These are phyloP conservation scores for Flaveria sonorensis DNA, from an alignment of 129 eudicot genomes.

Conservation along the genomic window DNA sequence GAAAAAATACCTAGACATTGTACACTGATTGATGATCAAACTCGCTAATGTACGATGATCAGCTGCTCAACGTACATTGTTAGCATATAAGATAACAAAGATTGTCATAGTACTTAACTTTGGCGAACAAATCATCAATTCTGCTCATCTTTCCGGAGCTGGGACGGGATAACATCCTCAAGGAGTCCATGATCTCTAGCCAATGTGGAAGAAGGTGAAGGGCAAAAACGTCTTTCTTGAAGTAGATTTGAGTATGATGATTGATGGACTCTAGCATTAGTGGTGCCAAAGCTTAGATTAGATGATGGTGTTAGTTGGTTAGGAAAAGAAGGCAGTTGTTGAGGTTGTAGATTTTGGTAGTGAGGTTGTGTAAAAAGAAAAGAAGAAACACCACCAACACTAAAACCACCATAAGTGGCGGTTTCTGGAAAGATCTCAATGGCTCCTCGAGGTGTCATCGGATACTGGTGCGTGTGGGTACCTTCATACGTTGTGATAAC, in stretches of 20 bases:
- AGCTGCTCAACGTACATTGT: conserved; percentile 35
- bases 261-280: conserved; percentile 24
- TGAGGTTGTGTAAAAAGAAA: conserved; percentile 43
- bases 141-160: conserved; percentile 53
- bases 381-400: conserved; percentile 41
- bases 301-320: conserved; percentile 46
- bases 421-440: conserved; percentile 53
- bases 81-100: conserved; percentile 39
- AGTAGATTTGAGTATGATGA: conserved; percentile 30
- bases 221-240: conserved; percentile 44
- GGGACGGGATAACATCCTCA: conserved; percentile 69
- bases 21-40: conserved; percentile 39
- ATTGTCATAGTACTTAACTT: conserved; percentile 9
- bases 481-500: conserved; percentile 97
- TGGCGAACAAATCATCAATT: conserved; percentile 1
- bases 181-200: conserved; percentile 83
- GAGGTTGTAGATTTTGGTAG: conserved; percentile 37
- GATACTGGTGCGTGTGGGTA: conserved; percentile 80
- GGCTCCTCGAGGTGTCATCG: conserved; percentile 70
- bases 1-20: conserved; percentile 26
- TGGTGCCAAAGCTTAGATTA: conserved; percentile 37
- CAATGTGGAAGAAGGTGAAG: conserved; percentile 42
- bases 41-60: conserved; percentile 16
- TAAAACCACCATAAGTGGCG: conserved; percentile 35
- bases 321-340: conserved; percentile 40